These are phyloP conservation scores for Plasmodium inui DNA, from an alignment of 169 alveolate species.

Conservation along the genomic window DNA sequence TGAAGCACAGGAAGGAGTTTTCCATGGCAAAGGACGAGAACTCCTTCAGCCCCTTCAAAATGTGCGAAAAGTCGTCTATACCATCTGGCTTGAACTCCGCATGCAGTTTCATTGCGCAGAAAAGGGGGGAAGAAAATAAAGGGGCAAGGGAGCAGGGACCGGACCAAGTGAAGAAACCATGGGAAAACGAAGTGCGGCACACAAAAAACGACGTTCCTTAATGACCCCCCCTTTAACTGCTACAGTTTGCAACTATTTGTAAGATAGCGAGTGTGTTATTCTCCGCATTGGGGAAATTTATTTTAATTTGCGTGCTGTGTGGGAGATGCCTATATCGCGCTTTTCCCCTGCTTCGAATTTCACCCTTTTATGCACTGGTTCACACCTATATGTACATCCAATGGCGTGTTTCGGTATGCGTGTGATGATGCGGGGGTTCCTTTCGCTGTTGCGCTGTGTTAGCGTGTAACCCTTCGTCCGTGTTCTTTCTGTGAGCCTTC, in stretches of 20 bases:
- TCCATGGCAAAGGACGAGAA: constrained; percentile 61
- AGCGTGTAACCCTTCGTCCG: not conserved
- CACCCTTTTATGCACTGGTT: not conserved
- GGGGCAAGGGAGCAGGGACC: not conserved
- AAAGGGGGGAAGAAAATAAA: not conserved
- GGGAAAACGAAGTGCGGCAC: not conserved
- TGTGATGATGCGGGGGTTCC: not conserved
- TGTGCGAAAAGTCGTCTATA: constrained; percentile 47
- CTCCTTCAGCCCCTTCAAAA: constrained; percentile 56
- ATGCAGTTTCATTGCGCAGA: constrained; percentile 42
- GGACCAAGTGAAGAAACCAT: not conserved
- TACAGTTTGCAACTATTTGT: not conserved
- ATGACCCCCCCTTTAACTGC: not conserved
- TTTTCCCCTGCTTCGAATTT: not conserved
- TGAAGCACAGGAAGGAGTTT: constrained; percentile 55
- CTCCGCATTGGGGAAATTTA: not conserved
- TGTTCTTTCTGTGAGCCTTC: not conserved
- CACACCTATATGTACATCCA: not conserved
- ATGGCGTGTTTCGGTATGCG: not conserved
- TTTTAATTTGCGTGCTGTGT: not conserved
- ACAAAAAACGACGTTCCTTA: not conserved
- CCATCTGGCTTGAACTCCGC: constrained; percentile 73
- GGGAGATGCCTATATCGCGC: not conserved
- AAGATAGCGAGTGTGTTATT: not conserved
- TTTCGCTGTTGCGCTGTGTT: not conserved